Evolutionary conservation across 2,329 filamentous ascomycete genomes (phyloP).

Genomic region (Diaporthe vaccinii): DNA sequence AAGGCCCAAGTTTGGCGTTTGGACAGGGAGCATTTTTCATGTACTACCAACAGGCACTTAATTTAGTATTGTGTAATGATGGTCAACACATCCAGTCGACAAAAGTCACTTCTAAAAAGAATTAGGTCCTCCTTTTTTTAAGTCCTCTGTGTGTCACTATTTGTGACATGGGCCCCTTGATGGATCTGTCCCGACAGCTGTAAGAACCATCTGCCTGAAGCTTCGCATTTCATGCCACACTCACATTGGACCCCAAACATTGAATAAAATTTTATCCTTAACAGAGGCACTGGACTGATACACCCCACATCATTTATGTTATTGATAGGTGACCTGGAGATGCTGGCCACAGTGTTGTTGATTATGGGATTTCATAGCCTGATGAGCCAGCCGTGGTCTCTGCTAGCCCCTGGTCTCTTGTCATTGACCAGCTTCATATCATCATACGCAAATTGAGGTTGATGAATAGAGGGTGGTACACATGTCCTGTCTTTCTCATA

Average conservation of each 20-base stretch:
- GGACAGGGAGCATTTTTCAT: not conserved
- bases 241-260: not conserved
- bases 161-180: not conserved
- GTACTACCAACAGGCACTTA: not conserved
- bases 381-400: not conserved
- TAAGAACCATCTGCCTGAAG: not conserved
- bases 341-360: not conserved
- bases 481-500: not conserved
- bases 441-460: not conserved
- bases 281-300: not conserved
- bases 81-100: not conserved
- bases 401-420: not conserved
- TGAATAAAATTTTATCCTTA: not conserved
- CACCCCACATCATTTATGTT: not conserved
- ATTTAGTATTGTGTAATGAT: not conserved
- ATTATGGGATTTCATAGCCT: not conserved
- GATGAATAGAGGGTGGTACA: not conserved
- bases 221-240: not conserved
- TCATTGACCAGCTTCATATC: not conserved
- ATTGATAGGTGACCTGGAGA: not conserved
- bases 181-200: not conserved
- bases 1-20: not conserved
- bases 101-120: not conserved
- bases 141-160: not conserved
- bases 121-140: not conserved